Conservation (phyloP, 176 grass and related monocot genomes). For the Panicum miliaceum region DNA sequence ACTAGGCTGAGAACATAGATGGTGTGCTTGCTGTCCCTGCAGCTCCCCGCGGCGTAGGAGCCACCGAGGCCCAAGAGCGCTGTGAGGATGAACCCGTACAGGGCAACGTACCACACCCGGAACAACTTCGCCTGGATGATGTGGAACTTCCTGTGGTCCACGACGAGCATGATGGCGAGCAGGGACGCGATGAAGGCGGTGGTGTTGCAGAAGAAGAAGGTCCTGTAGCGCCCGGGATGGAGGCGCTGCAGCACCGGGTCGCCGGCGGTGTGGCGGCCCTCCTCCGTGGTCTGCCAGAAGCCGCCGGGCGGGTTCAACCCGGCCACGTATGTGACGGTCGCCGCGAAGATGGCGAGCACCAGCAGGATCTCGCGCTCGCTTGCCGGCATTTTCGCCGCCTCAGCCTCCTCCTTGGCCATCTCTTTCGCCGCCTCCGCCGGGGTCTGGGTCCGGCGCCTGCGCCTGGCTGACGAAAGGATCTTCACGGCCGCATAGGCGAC, state of each 20-base stretch:
- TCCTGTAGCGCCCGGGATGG: neutral
- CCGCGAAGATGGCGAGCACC: conserved; percentile 17
- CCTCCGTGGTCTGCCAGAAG: neutral
- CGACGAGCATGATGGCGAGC: neutral
- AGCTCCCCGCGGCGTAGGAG: conserved; percentile 13
- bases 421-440: no score
- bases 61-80: neutral
- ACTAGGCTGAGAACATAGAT: neutral
- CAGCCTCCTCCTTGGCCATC: no score
- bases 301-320: conserved; percentile 36
- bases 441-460: no score
- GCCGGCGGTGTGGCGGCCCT: neutral
- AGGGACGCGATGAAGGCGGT: conserved; percentile 8
- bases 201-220: conserved; percentile 15
- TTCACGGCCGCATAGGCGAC: no score
- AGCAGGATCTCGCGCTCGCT: neutral
- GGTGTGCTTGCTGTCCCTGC: neutral
- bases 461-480: no score
- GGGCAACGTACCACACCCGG: neutral
- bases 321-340: conserved; percentile 19
- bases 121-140: neutral
- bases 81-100: neutral
- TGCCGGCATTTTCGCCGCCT: no score
- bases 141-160: neutral
- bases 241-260: neutral